Evolutionary conservation across 192 early-diverging fungal species (phyloP), one percentile per base, ranked within the genome.

Genomic region (Dimargaris cristalligena): DNA sequence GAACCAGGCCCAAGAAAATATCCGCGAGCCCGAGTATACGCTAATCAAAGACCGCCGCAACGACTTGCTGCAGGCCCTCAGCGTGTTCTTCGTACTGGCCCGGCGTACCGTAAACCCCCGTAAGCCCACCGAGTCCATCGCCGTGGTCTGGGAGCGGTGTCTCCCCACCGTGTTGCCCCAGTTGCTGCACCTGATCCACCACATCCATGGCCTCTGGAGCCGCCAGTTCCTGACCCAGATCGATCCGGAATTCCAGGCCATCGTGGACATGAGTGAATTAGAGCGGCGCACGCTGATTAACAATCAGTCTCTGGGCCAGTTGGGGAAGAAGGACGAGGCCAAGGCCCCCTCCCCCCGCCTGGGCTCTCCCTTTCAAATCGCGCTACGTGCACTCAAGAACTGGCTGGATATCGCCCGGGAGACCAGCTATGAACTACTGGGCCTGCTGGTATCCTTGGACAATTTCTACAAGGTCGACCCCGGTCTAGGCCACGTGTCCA

Each of bases 331-430:
- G 30, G 50, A 18, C 23, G 50, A 52, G 50, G 50, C 50, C 50
- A 16, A 52, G 50, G 50, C 50, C 20, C 13, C 4, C 50, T 2
- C 30, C 22, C 20, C 23, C 50, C 50, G 30, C 13, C 4, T 26
- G 22, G 26, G 20, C 6, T 25, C 50, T 30, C 50, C 4, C 2
- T 52, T 52, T 14, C 20, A 52, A 2, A 26, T 26, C 20, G 50
- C 50, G 20, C 2, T 52, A 16, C 14, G 31, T 9, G 32, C 32
- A 13, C 20, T 56, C 26, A 20, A 29, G 31, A 29, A 34, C 34
- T 56, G 54, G 54, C 18, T 56, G 29, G 54, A 29, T 23, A 31
- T 23, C 20, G 14, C 16, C 54, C 54, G 54, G 16, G 54, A 56
- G 6, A 34, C 32, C 31, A 23, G 30, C 54, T 56, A 56, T 16